A percentile compares a stretch with the other conserved stretches of the same genome.
Evolutionary conservation across 2,329 filamentous ascomycete species (phyloP).

Genomic region (Cladosporium sp.): DNA sequence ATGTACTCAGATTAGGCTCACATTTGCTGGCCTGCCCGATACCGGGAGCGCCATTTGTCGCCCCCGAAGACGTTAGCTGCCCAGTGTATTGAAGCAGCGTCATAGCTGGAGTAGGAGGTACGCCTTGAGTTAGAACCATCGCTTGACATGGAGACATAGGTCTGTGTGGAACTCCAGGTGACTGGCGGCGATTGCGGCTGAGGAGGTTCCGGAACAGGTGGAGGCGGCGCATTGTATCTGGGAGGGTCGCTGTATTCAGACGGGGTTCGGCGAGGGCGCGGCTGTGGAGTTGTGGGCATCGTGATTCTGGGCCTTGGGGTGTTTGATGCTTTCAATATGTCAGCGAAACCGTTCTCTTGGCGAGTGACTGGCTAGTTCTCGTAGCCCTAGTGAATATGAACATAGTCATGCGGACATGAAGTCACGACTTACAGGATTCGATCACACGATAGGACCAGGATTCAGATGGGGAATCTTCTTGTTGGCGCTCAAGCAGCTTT

Average conservation of each 20-base stretch:
- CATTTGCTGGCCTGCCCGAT: background rate
- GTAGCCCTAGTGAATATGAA: background rate
- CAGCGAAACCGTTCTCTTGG: background rate
- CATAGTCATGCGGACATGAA: background rate
- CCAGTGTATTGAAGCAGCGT: slow-evolving; percentile 34
- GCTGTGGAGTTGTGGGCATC: slow-evolving; percentile 15
- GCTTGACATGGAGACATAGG: slow-evolving; percentile 11
- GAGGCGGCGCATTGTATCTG: slow-evolving; percentile 18
- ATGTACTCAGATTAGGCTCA: background rate
- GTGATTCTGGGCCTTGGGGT: slow-evolving; percentile 17
- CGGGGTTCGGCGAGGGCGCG: background rate
- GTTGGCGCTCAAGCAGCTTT: background rate
- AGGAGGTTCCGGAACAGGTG: slow-evolving; percentile 35
- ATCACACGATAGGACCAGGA: background rate
- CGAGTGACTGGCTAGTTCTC: background rate
- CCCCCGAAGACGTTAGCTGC: slow-evolving; percentile 42
- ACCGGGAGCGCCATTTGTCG: slow-evolving; percentile 8
- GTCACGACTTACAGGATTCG: background rate
- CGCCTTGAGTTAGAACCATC: slow-evolving; percentile 30
- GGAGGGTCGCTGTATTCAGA: slow-evolving; percentile 11
- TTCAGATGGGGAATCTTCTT: background rate
- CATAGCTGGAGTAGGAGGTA: slow-evolving; percentile 25
- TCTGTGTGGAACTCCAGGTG: slow-evolving; percentile 40
- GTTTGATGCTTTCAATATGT: background rate
- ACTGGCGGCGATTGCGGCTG: slow-evolving; percentile 38